Conservation (phyloP, 139 green algal species). For the Trebouxia sp. region DNA sequence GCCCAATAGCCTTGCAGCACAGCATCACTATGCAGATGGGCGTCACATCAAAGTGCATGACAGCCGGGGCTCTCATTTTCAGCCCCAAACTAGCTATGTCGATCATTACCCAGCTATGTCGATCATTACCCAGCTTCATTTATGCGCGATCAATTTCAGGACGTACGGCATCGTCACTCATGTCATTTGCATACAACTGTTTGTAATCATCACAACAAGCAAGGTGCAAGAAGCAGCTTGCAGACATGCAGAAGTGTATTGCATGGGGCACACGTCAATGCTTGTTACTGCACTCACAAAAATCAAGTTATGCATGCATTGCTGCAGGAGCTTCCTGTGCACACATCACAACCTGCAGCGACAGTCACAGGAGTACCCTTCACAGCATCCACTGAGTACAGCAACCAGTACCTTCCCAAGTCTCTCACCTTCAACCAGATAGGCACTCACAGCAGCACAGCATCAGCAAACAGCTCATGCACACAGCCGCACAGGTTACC, state of each 20-base stretch:
- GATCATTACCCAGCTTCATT: too few relatives aligned
- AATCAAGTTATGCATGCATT: too few relatives aligned
- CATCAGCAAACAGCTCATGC: not conserved
- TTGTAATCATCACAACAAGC: too few relatives aligned
- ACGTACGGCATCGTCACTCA: too few relatives aligned
- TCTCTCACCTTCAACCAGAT: constrained; percentile 10
- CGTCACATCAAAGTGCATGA: not conserved
- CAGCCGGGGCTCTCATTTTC: not conserved
- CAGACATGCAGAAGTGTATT: too few relatives aligned
- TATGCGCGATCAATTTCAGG: too few relatives aligned
- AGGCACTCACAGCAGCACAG: not conserved
- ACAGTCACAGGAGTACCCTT: not conserved
- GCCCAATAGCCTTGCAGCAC: not conserved
- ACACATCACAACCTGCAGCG: not conserved
- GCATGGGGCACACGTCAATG: too few relatives aligned
- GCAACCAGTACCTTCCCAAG: constrained; percentile 7
- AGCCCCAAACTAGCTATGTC: constrained; percentile 18
- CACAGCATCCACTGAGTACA: not conserved
- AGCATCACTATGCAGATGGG: not conserved
- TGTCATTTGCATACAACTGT: too few relatives aligned
- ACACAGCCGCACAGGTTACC: not conserved
- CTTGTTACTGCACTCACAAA: too few relatives aligned
- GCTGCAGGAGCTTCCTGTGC: constrained; percentile 16
- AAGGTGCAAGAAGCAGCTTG: too few relatives aligned
- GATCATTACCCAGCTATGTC: constrained; percentile 15